Evolutionary conservation across 139 green algal species (phyloP).

Genomic region (Microglena sp.): DNA sequence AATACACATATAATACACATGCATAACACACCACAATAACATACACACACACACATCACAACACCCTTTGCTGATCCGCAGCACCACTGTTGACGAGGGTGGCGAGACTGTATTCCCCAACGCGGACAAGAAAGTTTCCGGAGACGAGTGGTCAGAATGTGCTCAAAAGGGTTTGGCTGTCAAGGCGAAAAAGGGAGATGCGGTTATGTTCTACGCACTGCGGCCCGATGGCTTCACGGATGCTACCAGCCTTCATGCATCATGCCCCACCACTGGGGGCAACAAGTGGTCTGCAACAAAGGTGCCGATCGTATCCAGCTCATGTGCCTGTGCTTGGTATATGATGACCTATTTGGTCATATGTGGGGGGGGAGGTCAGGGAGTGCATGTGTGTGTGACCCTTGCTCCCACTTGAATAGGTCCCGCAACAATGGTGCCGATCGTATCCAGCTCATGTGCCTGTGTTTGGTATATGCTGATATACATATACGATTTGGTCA

Average conservation of each 20-base stretch:
- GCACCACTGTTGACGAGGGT: slow-evolving; percentile 35
- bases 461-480: neutral
- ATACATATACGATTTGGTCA: neutral
- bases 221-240: slow-evolving; percentile 37
- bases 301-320: slow-evolving; percentile 41
- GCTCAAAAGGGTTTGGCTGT: slow-evolving; percentile 43
- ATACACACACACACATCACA: too few relatives aligned
- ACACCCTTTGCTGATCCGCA: too few relatives aligned
- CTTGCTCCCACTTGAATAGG: neutral
- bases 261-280: slow-evolving; percentile 45
- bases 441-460: slow-evolving; percentile 25
- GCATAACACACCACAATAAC: too few relatives aligned
- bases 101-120: slow-evolving; percentile 56
- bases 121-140: slow-evolving; percentile 26
- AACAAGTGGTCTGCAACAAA: slow-evolving; percentile 70
- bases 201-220: slow-evolving; percentile 54
- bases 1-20: too few relatives aligned
- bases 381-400: neutral
- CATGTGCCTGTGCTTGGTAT: neutral
- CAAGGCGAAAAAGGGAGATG: slow-evolving; percentile 40
- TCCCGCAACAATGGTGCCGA: slow-evolving; percentile 55
- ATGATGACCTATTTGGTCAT: neutral
- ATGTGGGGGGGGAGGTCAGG: neutral
- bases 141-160: slow-evolving; percentile 44
- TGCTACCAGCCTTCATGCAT: slow-evolving; percentile 34